Evolutionary conservation across 495 filamentous ascomycete species (phyloP).

Genomic region (Xylaria castorea): DNA sequence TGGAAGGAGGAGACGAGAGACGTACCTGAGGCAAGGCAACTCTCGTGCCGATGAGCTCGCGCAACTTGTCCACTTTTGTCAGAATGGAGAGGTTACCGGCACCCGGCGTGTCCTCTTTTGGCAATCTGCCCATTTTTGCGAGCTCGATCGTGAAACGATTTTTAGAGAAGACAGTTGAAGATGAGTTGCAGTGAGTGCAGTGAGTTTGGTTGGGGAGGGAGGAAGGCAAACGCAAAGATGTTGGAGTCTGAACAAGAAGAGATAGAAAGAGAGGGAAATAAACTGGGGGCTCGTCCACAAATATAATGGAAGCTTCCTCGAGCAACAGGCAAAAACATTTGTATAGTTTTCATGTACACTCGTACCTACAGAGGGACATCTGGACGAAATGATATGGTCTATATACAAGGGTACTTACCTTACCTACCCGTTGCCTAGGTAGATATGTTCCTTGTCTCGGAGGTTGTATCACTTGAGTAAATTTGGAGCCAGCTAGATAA

Average conservation of each 20-base stretch:
- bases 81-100: conserved; percentile 35
- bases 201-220: neutral
- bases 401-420: neutral
- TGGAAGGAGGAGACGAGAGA: neutral
- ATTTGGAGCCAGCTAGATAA: neutral
- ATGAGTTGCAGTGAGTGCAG: neutral
- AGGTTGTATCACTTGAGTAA: neutral
- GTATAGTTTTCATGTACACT: neutral
- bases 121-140: conserved; percentile 27
- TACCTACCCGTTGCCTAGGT: neutral
- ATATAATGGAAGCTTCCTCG: neutral
- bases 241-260: neutral
- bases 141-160: conserved; percentile 12
- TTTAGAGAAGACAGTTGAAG: neutral
- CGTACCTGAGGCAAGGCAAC: conserved; percentile 47
- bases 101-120: conserved; percentile 12
- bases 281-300: neutral
- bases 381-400: neutral
- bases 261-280: neutral
- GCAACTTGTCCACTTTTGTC: conserved; percentile 48
- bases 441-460: neutral
- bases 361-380: neutral
- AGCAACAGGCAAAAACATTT: neutral
- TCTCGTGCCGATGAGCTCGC: conserved; percentile 49
- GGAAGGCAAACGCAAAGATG: neutral